Evolutionary conservation across 1,139 yeast genomes (phyloP).

Genomic region (Tardiomyces digboiensis): DNA sequence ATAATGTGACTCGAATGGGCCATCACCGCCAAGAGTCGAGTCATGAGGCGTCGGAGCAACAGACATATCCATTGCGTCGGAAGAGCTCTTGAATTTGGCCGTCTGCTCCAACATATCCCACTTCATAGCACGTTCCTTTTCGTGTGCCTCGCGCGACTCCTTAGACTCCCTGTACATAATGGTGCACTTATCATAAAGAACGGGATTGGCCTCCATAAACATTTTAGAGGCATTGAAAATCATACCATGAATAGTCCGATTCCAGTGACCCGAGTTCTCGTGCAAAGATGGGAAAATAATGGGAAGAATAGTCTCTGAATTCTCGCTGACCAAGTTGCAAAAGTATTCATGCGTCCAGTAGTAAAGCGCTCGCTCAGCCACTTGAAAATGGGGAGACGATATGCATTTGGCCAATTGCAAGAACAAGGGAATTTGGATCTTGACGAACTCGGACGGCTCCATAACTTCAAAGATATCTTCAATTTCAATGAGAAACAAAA

Average conservation of each 20-base stretch:
- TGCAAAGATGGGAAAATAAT: slow-evolving; percentile 85
- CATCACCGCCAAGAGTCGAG: too few relatives aligned
- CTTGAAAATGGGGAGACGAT: slow-evolving; percentile 94
- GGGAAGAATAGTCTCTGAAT: slow-evolving; percentile 86
- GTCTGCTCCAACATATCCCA: not conserved
- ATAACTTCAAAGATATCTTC: slow-evolving; percentile 96
- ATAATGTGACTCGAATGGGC: too few relatives aligned
- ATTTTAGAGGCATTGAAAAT: slow-evolving; percentile 87
- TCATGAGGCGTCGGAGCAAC: too few relatives aligned
- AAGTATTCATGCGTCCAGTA: slow-evolving; percentile 96
- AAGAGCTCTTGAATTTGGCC: not conserved
- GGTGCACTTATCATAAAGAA: slow-evolving; percentile 86
- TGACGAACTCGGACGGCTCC: slow-evolving; percentile 87
- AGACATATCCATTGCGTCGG: too few relatives aligned
- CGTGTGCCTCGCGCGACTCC: slow-evolving; percentile 55
- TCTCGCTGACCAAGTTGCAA: slow-evolving; percentile 78
- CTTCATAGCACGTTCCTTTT: slow-evolving; percentile 20
- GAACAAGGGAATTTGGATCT: slow-evolving; percentile 88
- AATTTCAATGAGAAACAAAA: slow-evolving; percentile 89
- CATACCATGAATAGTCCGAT: slow-evolving; percentile 83
- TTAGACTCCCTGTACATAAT: slow-evolving; percentile 70
- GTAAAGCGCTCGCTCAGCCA: slow-evolving; percentile 88
- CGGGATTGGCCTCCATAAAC: slow-evolving; percentile 90
- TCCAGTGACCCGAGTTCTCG: slow-evolving; percentile 73
- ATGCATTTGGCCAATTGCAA: slow-evolving; percentile 94